Evolutionary conservation across 345 rosid species (phyloP), one percentile per base, ranked within the genome.

Genomic region (Moringa oleifera): DNA sequence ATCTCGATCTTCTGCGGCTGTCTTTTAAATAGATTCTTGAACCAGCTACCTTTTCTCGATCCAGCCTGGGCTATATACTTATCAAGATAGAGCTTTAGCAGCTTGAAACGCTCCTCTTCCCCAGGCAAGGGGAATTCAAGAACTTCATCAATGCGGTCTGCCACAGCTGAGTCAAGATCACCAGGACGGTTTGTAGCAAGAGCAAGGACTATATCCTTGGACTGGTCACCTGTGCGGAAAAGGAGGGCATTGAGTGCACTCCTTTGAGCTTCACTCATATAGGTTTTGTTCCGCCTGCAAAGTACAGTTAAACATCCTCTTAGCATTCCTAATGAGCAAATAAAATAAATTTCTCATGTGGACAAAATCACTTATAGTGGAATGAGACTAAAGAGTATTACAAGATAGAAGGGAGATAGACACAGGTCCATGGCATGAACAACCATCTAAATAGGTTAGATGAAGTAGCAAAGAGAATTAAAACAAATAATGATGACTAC

Each of bases 161-260:
- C 80, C 58, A 90, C 91, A 37, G 97, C 99, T 58, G 96, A 86
- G 77, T 94, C 97, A 37, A 94, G 96, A 78, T 90, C 99, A 58
- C 97, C 95, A n/a, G 97, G 99, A 23, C 95, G 85, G 72, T 94
- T 94, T 59, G 97, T 94, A 45, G 99, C 97, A 17, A 94, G 97
- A 21, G 93, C 96, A 69, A 90, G 85, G 62, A 94, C 96, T 65
- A 86, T 83, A 67, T 94, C 97, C 76, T 94, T 90, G 69, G 96
- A 94, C 72, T 94, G 97, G 77, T 90, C 96, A 51, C 99, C 97
- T 0, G 96, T 94, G 10, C 88, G 91, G 73, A 78, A 94, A 66
- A 94, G 99, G 18, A 90, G 91, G 6, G 99, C 96, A 71, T 94
- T 94, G 10, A 94, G 77, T 56, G 97, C 97, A 71, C 99, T 94